phyloP scores from a whole-genome alignment of 768 basidiomycete species.

The Suillus spraguei region DNA sequence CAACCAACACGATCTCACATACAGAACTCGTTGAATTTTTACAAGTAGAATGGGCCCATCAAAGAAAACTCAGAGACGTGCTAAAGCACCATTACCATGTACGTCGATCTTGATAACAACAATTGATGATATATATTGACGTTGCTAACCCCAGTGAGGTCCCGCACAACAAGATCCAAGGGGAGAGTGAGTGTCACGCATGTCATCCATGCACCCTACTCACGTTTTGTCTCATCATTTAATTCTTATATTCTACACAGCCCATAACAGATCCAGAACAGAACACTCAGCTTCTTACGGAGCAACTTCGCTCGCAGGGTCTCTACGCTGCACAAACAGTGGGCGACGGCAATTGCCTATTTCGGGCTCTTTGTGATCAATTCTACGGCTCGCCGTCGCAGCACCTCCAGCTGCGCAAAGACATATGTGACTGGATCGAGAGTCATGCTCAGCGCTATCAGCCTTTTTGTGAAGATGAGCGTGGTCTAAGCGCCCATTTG shows the following conservation, averaged over 20 bases:
- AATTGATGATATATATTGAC: slow-evolving; percentile 20
- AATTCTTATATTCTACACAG: slow-evolving; percentile 16
- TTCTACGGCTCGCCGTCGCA: slow-evolving; percentile 72
- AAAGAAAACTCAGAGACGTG: slow-evolving; percentile 42
- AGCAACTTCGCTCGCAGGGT: slow-evolving; percentile 76
- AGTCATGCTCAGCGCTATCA: slow-evolving; percentile 71
- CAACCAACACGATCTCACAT: slow-evolving; percentile 38
- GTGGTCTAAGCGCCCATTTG: slow-evolving; percentile 74
- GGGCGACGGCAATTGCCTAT: slow-evolving; percentile 93
- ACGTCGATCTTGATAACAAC: slow-evolving; percentile 31
- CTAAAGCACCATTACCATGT: slow-evolving; percentile 41
- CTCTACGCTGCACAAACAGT: slow-evolving; percentile 86
- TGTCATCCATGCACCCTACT: slow-evolving; percentile 22
- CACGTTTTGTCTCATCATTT: slow-evolving; percentile 14
- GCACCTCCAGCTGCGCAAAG: slow-evolving; percentile 68
- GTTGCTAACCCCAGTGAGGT: slow-evolving; percentile 44
- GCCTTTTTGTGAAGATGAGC: slow-evolving; percentile 85
- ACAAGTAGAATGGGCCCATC: slow-evolving; percentile 43
- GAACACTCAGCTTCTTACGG: slow-evolving; percentile 65
- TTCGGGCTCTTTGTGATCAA: slow-evolving; percentile 89
- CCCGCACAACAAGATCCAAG: slow-evolving; percentile 61
- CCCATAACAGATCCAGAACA: slow-evolving; percentile 61
- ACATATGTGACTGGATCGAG: slow-evolving; percentile 85
- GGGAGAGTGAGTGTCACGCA: slow-evolving; percentile 49
- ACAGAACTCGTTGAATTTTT: slow-evolving; percentile 30